Base-by-base conservation (phyloP, 495 filamentous ascomycete species). In the Lentithecium fluviatile region DNA sequence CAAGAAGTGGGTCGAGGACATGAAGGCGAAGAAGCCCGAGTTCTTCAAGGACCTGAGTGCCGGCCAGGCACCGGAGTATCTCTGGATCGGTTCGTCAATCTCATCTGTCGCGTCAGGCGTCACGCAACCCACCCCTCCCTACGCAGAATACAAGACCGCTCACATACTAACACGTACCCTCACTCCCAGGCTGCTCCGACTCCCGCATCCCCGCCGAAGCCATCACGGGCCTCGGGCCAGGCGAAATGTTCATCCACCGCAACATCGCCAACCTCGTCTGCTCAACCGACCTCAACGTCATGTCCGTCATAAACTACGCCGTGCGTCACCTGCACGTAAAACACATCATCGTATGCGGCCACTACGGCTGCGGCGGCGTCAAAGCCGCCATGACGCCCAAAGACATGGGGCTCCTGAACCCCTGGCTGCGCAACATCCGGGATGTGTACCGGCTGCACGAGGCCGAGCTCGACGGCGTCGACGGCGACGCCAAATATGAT, bases 221-320 rank as follows among this genome's bases (percentile, higher is more conserved):
- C 60, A 78, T 86, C 67, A 78, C 81, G 24, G 82, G 83, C 37
- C 72, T 85, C n/a, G 70, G 75, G 32, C 79, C 83, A 42, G 83
- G 83, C 47, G 82, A 85, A 51, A 78, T 79, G 52, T 85, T 85
- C 67, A 77, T 84, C 52, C 82, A 85, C 71, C 78, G 82, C 68
- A 85, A 85, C 77, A 85, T 86, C 62, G 83, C 82, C 58, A 85
- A 85, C 75, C 69, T 86, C 46, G 78, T 85, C 43, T 76, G 78
- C 69, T 79, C 78, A 69, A 82, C 75, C 43, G 65, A 68, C 53
- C 58, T 68, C 25, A 68, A 68, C 52, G 62, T 79, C 52, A 82
- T 86, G 77, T 80, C 76, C 72, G 83, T 84, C 62, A 82, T 86
- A 62, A 76, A 82, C 48, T 86, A 84, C 68, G 83, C 83, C 25